A percentile compares a stretch with the other conserved stretches of the same genome.
These are phyloP conservation scores for Blepharisma stoltei DNA, from an alignment of 73 alveolate species.

Conservation along the genomic window DNA sequence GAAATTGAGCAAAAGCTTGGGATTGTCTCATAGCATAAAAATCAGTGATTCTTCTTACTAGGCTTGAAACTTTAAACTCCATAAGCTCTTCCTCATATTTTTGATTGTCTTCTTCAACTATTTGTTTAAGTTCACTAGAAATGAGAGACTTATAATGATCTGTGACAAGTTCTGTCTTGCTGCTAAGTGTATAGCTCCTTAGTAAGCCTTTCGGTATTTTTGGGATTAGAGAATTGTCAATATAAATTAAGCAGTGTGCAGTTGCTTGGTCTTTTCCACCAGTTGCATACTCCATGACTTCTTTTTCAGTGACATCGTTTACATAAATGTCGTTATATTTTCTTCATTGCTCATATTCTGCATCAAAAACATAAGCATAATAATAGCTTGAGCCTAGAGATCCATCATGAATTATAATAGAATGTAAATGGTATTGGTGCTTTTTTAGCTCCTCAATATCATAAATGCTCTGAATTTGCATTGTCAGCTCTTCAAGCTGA, in stretches of 20 bases:
- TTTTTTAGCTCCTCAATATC: slow-evolving; percentile 38
- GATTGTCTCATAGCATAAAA: too few species aligned
- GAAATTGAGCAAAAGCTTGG: too few species aligned
- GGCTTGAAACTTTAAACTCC: background rate
- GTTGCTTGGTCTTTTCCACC: slow-evolving; percentile 1
- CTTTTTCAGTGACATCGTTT: slow-evolving; percentile 40
- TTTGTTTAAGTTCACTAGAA: background rate
- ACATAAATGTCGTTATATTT: slow-evolving; percentile 72
- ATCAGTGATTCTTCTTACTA: background rate
- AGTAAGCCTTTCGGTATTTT: background rate
- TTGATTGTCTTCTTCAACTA: slow-evolving; percentile 6
- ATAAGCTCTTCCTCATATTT: background rate
- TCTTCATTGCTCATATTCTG: slow-evolving; percentile 44
- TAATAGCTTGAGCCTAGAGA: slow-evolving; percentile 93
- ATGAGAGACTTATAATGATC: background rate
- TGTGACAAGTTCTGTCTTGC: background rate
- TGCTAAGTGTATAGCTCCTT: background rate
- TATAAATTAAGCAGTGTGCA: slow-evolving; percentile 13
- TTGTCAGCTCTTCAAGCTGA: too few species aligned
- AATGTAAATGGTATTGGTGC: slow-evolving; percentile 61
- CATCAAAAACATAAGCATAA: slow-evolving; percentile 85
- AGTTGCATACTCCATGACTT: background rate
- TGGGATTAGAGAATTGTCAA: background rate
- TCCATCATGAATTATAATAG: slow-evolving; percentile 91
- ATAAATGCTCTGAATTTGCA: slow-evolving; percentile 36